Base-by-base conservation (phyloP, 768 basidiomycete species). In the Rhizopogon vinicolor region DNA sequence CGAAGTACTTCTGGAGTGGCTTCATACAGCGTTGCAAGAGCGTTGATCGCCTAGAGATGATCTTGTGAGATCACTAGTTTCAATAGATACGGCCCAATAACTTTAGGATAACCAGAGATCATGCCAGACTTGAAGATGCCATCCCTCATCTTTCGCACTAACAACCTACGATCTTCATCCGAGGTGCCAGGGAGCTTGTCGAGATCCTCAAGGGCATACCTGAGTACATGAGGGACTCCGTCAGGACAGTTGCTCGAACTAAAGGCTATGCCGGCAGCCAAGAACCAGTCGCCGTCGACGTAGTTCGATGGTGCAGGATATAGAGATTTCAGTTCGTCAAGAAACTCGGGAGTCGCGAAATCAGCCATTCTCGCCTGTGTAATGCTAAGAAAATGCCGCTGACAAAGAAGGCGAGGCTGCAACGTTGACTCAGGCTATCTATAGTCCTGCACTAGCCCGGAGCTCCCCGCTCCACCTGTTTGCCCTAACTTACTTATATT, bases 121-220 rank as follows among this genome's bases (percentile, higher is more conserved):
- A 84, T 62, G 3, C 83, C 86, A 4, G 80, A 75, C 63, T 86
- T 85, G 69, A 88, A 79, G 5, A 87, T 58, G 0, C 78, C 80
- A 57, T 88, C 86, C 31, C 83, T 72, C n/a, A 86, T 65, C 60
- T 77, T 84, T 52, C 78, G 74, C 40, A 79, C 79, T 3, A 86
- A 70, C 7, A 73, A 44, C 22, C 73, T 62, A 41, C 66, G 72
- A 54, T 83, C 75, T 16, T 72, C 64, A 7, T 68, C 62, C 1
- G 57, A 19, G 56, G 62, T 10, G 13, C 19, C 65, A 53, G 57
- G 29, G 52, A 69, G 63, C 9, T 62, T 59, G 54, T 73, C 68
- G 1, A 83, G 66, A 45, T 83, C 80, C 2, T 70, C 54, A 44
- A 83, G 61, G 2, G 74, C 83, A 57, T 78, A 70, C 42, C 77